Base-by-base conservation (phyloP, 352 stramenopile species). In the Pseudoperonospora humuli region DNA sequence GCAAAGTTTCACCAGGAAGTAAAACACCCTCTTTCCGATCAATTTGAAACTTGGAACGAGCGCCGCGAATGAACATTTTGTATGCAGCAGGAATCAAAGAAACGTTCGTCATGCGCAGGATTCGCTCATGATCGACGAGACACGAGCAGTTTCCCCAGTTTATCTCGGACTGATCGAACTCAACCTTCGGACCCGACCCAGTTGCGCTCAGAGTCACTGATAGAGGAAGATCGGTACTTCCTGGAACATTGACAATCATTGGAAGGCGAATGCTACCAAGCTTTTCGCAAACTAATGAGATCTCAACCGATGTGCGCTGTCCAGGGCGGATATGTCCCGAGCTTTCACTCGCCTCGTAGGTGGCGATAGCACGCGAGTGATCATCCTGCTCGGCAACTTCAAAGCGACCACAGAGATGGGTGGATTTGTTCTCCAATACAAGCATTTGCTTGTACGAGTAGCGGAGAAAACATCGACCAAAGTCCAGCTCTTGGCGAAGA, bases 11-110 rank as follows among this genome's bases (percentile, higher is more conserved):
- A 5, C 73, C 68, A 15, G 93, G 86, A 20, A 73, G 54, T 1
- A 98, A 49, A 2, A 82, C 67, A 5, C 86, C 84, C 52, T 98
- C 91, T 26, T 92, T 79, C 10, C 75, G 61, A 49, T 97, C 80
- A 20, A 98, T 79, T 33, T 73, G 59, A 44, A 98, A 98, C 53
- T 94, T 96, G 14, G 86, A 96, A 5, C 85, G 71, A 3, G 84
- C 88, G n/a, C n/a, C n/a, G n/a, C n/a, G 86, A 33, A 97, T 81
- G 53, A 97, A 97, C 14, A 84, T 95, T 50, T 96, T 95, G 63
- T 86, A 97, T 2, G 65, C 55, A 21, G 93, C 93, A 1, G 84
- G 67, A 37, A 98, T 98, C 20, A 95, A 59, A 0, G 78, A 94
- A 20, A 55, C 58, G 59, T 98, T 98, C 11, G 64, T 89, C 54